phyloP scores from a whole-genome alignment of 164 flowering plant genomes.

The Magnolia kwangsiensis region DNA sequence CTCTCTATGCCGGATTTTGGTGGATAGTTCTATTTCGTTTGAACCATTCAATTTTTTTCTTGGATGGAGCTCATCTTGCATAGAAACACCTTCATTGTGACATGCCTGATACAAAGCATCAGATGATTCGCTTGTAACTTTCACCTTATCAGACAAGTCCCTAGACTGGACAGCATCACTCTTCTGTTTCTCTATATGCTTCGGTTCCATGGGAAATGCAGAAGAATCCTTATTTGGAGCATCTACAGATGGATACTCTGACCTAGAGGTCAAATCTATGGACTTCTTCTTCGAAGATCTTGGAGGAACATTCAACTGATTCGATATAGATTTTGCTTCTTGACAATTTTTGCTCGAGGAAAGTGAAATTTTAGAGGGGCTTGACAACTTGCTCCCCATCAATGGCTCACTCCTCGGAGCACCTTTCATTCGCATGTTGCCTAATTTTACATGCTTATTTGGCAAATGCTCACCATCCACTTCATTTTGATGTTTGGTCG shows the following conservation, averaged over 20 bases:
- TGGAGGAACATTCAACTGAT: conserved; percentile 27
- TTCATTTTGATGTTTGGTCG: conserved; percentile 34
- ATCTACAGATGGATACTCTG: conserved; percentile 35
- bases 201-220: conserved; percentile 27
- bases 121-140: conserved; percentile 36
- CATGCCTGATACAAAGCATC: conserved; percentile 34
- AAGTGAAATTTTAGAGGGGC: conserved; percentile 27
- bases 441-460: conserved; percentile 49
- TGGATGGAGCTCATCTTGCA: conserved; percentile 33
- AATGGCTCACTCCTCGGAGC: conserved; percentile 37
- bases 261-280: conserved; percentile 32
- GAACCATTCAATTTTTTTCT: conserved; percentile 26
- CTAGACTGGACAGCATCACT: conserved; percentile 32
- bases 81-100: conserved; percentile 32
- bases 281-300: conserved; percentile 42
- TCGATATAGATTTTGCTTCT: conserved; percentile 31
- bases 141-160: conserved; percentile 31
- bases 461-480: conserved; percentile 38
- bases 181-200: conserved; percentile 43
- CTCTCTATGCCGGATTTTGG: conserved; percentile 38
- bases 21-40: conserved; percentile 27
- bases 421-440: conserved; percentile 33
- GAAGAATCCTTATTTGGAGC: conserved; percentile 36
- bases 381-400: conserved; percentile 30
- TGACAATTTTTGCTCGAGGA: conserved; percentile 27